Percentiles rank a stretch among this genome's conserved stretches.
Conservation (phyloP, 805 yeast species). For the Kodamaea neixiangensis region DNA sequence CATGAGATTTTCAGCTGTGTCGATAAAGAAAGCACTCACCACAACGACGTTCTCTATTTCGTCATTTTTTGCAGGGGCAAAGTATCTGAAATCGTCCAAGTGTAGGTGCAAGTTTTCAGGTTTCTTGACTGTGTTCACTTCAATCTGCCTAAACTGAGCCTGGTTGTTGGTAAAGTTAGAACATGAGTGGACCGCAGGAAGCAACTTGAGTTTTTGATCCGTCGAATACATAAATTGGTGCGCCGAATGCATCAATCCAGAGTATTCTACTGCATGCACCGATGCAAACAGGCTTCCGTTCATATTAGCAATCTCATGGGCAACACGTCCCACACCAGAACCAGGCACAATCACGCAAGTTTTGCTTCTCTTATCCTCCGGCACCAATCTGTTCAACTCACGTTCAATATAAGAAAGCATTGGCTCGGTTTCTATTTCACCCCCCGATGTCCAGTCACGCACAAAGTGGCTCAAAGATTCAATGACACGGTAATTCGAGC, state of each 20-base stretch:
- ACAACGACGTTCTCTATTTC: conserved; percentile 52
- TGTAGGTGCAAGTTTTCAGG: conserved; percentile 52
- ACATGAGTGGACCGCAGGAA: conserved; percentile 63
- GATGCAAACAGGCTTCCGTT: conserved; percentile 30
- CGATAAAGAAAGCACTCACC: conserved; percentile 77
- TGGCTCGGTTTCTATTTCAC: conserved; percentile 52
- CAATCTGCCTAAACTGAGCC: conserved; percentile 53
- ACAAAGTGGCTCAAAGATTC: conserved; percentile 75
- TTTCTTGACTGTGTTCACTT: conserved; percentile 28
- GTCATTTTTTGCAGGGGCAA: conserved; percentile 30
- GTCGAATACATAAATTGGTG: conserved; percentile 55
- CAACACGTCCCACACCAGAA: conserved; percentile 78
- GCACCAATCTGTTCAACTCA: conserved; percentile 40
- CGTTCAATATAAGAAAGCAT: conserved; percentile 51
- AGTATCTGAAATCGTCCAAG: conserved; percentile 66
- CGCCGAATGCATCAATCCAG: conserved; percentile 73
- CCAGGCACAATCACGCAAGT: conserved; percentile 79
- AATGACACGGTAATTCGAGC: conserved; percentile 47
- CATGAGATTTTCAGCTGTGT: conserved; percentile 86
- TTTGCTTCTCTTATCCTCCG: conserved; percentile 24
- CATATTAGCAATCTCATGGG: conserved; percentile 56
- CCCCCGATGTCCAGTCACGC: conserved; percentile 71
- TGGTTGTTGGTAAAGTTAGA: conserved; percentile 57
- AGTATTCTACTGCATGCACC: conserved; percentile 76
- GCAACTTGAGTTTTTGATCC: conserved; percentile 17